phyloP scores from a whole-genome alignment of 345 rosid species.

The Durio zibethinus region DNA sequence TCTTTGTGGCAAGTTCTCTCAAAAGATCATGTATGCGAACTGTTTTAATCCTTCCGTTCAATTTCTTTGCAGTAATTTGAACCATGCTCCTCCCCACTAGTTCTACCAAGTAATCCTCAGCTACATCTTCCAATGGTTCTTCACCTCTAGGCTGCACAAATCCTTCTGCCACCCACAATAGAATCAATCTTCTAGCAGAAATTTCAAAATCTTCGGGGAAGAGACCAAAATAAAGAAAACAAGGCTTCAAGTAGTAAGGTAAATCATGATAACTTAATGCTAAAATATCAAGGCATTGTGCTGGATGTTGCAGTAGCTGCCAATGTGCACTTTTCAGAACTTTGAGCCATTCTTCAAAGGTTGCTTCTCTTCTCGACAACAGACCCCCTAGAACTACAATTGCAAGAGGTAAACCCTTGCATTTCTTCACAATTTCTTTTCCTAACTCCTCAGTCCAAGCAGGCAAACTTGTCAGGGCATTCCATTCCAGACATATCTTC shows the following conservation, averaged over 20 bases:
- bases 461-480: neutral
- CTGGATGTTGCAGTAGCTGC: neutral
- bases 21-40: conserved; percentile 14
- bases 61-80: conserved; percentile 14
- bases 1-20: conserved; percentile 18
- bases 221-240: conserved; percentile 22
- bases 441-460: conserved; percentile 5
- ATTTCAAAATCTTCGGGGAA: conserved; percentile 19
- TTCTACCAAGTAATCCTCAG: conserved; percentile 18
- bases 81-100: conserved; percentile 24
- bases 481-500: conserved; percentile 12
- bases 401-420: conserved; percentile 22
- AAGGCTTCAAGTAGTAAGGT: conserved; percentile 21
- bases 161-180: conserved; percentile 21
- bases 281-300: neutral
- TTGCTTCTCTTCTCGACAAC: conserved; percentile 17
- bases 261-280: conserved; percentile 18
- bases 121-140: conserved; percentile 12
- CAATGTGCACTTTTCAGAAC: conserved; percentile 7
- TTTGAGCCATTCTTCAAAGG: neutral
- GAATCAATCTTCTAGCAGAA: conserved; percentile 7
- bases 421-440: conserved; percentile 16
- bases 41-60: conserved; percentile 14
- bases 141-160: conserved; percentile 16
- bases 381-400: conserved; percentile 15